Conservation (phyloP, 2,329 filamentous ascomycete species). For the Ciborinia camelliae region DNA sequence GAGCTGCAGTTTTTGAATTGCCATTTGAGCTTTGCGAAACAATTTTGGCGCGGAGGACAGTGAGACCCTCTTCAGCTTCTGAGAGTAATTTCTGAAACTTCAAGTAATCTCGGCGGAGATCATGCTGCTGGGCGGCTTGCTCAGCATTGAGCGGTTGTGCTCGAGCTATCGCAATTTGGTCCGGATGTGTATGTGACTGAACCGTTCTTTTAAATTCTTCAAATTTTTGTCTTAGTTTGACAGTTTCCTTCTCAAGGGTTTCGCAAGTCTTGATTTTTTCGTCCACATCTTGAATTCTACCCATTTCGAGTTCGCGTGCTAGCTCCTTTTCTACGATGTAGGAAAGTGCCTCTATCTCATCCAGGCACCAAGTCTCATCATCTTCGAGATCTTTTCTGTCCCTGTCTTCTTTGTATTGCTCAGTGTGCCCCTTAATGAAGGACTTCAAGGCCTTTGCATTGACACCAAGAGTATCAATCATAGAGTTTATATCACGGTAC, state of each 20-base stretch:
- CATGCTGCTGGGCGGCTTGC: constrained; percentile 77
- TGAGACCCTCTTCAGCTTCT: constrained; percentile 76
- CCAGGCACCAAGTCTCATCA: constrained; percentile 67
- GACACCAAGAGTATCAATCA: constrained; percentile 89
- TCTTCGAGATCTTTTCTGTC: constrained; percentile 66
- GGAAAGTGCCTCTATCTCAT: constrained; percentile 69
- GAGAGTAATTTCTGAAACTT: constrained; percentile 70
- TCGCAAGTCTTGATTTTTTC: constrained; percentile 66
- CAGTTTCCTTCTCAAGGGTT: constrained; percentile 66
- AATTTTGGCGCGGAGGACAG: constrained; percentile 74
- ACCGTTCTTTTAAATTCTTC: constrained; percentile 77
- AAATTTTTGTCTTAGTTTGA: constrained; percentile 69
- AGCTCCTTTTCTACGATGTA: constrained; percentile 63
- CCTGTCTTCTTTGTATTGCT: constrained; percentile 53
- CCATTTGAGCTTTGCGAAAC: constrained; percentile 54
- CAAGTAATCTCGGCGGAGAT: constrained; percentile 73
- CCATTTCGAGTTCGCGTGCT: constrained; percentile 59
- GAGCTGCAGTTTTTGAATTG: constrained; percentile 48
- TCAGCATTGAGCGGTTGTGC: constrained; percentile 78
- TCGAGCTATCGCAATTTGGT: constrained; percentile 60
- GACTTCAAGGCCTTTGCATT: constrained; percentile 63
- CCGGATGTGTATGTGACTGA: constrained; percentile 64
- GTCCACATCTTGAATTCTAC: constrained; percentile 64
- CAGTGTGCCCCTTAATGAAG: constrained; percentile 65
- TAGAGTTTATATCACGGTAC: constrained; percentile 82